Conservation (phyloP, 352 stramenopile genomes). For the Phytophthora rubi region DNA sequence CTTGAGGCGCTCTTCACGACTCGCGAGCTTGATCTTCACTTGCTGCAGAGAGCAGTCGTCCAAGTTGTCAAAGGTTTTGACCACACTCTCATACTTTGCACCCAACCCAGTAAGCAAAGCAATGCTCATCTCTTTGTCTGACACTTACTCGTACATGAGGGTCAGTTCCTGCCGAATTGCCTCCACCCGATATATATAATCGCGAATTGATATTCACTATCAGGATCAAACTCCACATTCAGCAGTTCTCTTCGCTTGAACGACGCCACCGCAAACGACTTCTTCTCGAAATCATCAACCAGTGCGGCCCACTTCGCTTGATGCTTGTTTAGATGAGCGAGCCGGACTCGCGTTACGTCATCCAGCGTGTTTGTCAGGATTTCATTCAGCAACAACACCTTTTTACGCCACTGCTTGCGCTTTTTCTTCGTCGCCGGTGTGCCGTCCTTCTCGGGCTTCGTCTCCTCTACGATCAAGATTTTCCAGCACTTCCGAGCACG, state of each 20-base stretch:
- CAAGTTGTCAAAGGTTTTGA: constrained; percentile 5
- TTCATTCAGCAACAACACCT: constrained; percentile 16
- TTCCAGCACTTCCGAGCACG: constrained; percentile 21
- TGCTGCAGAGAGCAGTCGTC: constrained; percentile 7
- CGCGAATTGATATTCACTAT: background rate
- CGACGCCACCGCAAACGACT: constrained; percentile 16
- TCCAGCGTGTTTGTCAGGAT: constrained; percentile 22
- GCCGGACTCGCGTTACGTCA: constrained; percentile 12
- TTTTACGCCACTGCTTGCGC: constrained; percentile 12
- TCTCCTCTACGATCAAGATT: constrained; percentile 7
- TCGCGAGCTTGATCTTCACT: constrained; percentile 5
- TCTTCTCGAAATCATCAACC: constrained; percentile 24
- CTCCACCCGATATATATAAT: constrained; percentile 9
- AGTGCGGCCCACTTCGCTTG: constrained; percentile 16
- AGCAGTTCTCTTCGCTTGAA: constrained; percentile 6
- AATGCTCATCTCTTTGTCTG: constrained; percentile 1
- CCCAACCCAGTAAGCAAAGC: constrained; percentile 3
- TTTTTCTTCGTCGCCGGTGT: background rate
- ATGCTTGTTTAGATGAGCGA: constrained; percentile 14
- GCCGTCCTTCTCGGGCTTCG: constrained; percentile 8
- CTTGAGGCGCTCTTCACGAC: constrained; percentile 2
- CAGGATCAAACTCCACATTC: constrained; percentile 6
- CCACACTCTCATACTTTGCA: constrained; percentile 2
- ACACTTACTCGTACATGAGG: background rate
- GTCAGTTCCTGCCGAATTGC: constrained; percentile 6